Evolutionary conservation across 805 yeast species (phyloP), one percentile per base, ranked within the genome.

Genomic region (Kluyveromyces dobzhanskii): DNA sequence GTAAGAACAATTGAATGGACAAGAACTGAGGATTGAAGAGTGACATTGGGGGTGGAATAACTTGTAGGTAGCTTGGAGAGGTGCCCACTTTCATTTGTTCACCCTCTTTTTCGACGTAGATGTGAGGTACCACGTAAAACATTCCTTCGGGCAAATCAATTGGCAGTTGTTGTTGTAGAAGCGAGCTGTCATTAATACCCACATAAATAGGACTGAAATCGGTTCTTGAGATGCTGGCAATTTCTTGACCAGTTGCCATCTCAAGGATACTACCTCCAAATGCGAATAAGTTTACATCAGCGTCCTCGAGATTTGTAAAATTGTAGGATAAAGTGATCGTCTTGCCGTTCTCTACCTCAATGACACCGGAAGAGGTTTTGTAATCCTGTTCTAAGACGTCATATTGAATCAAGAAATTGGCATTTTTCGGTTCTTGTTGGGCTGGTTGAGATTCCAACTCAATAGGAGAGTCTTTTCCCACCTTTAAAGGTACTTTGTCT

Each of bases 1-100:
- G 48, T 41, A 85, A 61, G 18, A 83, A 48, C 12, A 75, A 37
- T 55, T 78, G 81, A 47, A 82, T 71, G 26, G 82, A 57, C 42
- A 85, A 54, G 53, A 86, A 72, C 60, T 79, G 77, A 11, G 88
- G 92, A 56, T 83, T 75, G 62, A 80, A 78, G 39, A 79, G 46
- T 0, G 94, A 80, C 49, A 87, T 65, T 41, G 79, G 71, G 27
- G 71, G 73, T 50, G 86, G 95, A 9, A 60, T 60, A 41, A 87
- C 73, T 17, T 66, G 57, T 32, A 83, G 64, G 43, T 78, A 61
- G 51, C 76, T 78, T 37, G 76, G 72, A 51, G 73, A 67, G 19
- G 81, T 70, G 37, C 76, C 76, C 30, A 82, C 65, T 46, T 67
- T 64, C 61, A 75, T 70, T 48, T 78, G 55, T 37, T 71, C 60